Evolutionary conservation across 495 filamentous ascomycete species (phyloP).

Genomic region (Neurospora tetrasperma): DNA sequence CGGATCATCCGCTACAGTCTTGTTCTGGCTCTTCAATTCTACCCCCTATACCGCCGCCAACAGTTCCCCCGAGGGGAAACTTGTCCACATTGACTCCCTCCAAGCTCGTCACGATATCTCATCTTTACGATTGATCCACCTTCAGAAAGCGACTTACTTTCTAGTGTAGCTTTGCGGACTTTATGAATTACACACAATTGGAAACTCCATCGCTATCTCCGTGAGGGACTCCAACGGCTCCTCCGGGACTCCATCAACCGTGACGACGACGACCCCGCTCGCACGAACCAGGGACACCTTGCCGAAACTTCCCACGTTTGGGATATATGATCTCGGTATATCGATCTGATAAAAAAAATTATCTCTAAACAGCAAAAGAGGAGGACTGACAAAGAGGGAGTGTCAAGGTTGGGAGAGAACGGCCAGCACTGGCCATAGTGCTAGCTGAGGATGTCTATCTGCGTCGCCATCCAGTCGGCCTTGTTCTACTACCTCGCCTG

Average conservation of each 20-base stretch:
- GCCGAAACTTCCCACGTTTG: neutral
- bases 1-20: neutral
- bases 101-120: neutral
- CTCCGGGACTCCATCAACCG: neutral
- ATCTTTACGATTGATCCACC: neutral
- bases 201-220: neutral
- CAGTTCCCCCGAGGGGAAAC: neutral
- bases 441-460: conserved; percentile 39
- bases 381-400: neutral
- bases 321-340: neutral
- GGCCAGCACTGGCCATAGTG: conserved; percentile 1
- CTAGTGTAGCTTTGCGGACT: neutral
- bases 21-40: neutral
- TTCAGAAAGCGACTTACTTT: neutral
- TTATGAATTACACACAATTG: neutral
- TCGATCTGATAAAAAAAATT: neutral
- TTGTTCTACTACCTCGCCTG: conserved; percentile 81
- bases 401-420: neutral
- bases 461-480: conserved; percentile 58
- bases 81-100: neutral
- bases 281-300: neutral
- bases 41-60: neutral
- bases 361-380: neutral
- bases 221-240: neutral
- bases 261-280: conserved; percentile 1